Base-by-base conservation (phyloP, 139 green algal species). In the Coelastrella sp. region DNA sequence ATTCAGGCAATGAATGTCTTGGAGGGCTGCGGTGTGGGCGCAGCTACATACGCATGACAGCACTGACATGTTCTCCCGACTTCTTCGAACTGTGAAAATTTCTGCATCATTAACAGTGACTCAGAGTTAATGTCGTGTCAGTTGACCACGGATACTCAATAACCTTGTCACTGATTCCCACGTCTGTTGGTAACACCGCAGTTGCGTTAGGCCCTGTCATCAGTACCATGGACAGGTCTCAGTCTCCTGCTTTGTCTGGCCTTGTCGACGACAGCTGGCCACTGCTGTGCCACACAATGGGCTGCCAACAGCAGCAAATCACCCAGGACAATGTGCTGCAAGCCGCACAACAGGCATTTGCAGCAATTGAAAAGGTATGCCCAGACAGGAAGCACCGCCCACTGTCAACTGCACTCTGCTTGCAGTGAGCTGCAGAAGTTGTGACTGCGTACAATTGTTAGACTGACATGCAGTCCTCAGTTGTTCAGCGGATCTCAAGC, bases 281-380 rank as follows among this genome's bases (percentile, higher is more conserved):
- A 7, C 83, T 88, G 83, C 83, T 88, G 83, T 17, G 14, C 8
- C 83, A 88, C 83, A 80, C 35, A 17, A 79, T 80, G 65, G 61
- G 59, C 35, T n/a, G 24, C 25, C 60, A 78, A 8, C 15, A 65
- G 10, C 59, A 73, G 58, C 10, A 24, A 49, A 25, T 87, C 7
- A 63, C 20, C 12, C 22, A 20, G 6, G 8, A 20, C 5, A 10
- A 17, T 8, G 63, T 87, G 60, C 63, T 87, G 82, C 61, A 78
- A 25, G 82, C 61, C 1, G 8, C 15, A 10, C 24, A 35, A 17
- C 17, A 76, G 7, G 82, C 82, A 61, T 7, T 78, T 14, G 63
- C 1, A 61, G 82, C 61, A 12, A 78, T 78, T 6, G 6, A 70
- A 27, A 14, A 84, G 78, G 35, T 84, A 49, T 9, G 74, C 24